phyloP scores from a whole-genome alignment of 2,329 filamentous ascomycete genomes.

The Plectosphaerella plurivora region DNA sequence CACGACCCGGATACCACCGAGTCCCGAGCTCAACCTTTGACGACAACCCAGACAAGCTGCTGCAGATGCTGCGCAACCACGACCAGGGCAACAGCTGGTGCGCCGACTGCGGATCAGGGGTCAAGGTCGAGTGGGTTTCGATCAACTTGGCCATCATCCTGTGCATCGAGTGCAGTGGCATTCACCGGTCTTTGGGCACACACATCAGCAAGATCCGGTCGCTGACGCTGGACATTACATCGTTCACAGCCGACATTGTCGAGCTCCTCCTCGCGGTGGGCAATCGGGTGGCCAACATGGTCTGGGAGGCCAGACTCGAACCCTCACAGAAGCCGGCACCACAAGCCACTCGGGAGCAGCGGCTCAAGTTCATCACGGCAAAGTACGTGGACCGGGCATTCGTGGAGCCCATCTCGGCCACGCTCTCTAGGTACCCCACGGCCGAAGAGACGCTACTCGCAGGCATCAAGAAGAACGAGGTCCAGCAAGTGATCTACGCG shows the following conservation, averaged over 20 bases:
- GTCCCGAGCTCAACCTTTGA: conserved; percentile 69
- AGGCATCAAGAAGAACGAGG: conserved; percentile 93
- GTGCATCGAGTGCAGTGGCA: conserved; percentile 97
- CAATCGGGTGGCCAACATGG: conserved; percentile 91
- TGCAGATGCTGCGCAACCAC: conserved; percentile 81
- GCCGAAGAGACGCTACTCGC: conserved; percentile 86
- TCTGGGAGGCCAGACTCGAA: conserved; percentile 89
- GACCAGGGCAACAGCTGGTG: conserved; percentile 93
- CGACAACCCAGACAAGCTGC: conserved; percentile 77
- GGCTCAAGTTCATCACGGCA: conserved; percentile 88
- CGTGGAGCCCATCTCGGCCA: conserved; percentile 72
- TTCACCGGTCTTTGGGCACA: conserved; percentile 91
- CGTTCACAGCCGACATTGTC: conserved; percentile 95
- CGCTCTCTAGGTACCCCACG: conserved; percentile 69
- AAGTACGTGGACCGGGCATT: conserved; percentile 88
- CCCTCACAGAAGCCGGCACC: conserved; percentile 66
- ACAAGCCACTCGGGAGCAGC: conserved; percentile 80
- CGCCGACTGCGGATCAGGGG: conserved; percentile 86
- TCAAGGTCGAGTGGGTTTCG: conserved; percentile 97
- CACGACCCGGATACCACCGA: conserved; percentile 68
- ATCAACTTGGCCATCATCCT: conserved; percentile 96
- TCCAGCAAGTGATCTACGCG: conserved; percentile 87
- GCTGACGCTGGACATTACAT: conserved; percentile 89
- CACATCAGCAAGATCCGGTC: conserved; percentile 98
- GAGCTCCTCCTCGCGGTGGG: conserved; percentile 88